Conservation (phyloP, 2,329 filamentous ascomycete species). For the Elsinoe fawcettii region DNA sequence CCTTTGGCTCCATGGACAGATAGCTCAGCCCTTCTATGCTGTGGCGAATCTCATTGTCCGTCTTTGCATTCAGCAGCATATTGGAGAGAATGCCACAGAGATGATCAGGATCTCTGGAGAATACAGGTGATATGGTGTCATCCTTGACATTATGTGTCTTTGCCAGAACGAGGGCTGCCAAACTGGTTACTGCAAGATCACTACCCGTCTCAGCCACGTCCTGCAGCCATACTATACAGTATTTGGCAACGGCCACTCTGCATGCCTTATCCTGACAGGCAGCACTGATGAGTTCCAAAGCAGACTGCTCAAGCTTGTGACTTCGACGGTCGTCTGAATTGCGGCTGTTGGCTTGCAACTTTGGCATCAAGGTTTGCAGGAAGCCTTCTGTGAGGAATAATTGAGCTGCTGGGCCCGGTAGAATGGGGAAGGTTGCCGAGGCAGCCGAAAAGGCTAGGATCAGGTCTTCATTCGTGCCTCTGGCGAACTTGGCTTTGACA, state of each 20-base stretch:
- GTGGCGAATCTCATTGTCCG: conserved; percentile 47
- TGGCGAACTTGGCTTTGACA: conserved; percentile 62
- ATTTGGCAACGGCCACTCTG: conserved; percentile 72
- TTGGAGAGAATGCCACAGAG: conserved; percentile 52
- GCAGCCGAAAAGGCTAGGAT: conserved; percentile 92
- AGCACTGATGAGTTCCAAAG: conserved; percentile 81
- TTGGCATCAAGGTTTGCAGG: conserved; percentile 62
- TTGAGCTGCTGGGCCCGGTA: conserved; percentile 63
- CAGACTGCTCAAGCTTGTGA: conserved; percentile 74
- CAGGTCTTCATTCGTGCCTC: conserved; percentile 77
- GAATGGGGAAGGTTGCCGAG: conserved; percentile 76
- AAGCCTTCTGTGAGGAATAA: conserved; percentile 89
- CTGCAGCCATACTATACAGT: conserved; percentile 81
- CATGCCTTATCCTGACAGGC: conserved; percentile 80
- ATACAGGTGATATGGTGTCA: neutral
- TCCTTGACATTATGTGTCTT: conserved; percentile 33
- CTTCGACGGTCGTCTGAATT: conserved; percentile 57
- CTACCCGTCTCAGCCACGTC: conserved; percentile 69
- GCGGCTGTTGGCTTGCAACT: conserved; percentile 58
- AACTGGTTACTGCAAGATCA: conserved; percentile 47
- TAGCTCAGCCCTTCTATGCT: conserved; percentile 87
- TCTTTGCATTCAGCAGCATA: conserved; percentile 56
- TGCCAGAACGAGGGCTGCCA: conserved; percentile 48
- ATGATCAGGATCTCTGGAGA: conserved; percentile 33
- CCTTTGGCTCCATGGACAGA: conserved; percentile 72